Evolutionary conservation across 805 yeast species (phyloP).

Genomic region (Candida ipomoeae): DNA sequence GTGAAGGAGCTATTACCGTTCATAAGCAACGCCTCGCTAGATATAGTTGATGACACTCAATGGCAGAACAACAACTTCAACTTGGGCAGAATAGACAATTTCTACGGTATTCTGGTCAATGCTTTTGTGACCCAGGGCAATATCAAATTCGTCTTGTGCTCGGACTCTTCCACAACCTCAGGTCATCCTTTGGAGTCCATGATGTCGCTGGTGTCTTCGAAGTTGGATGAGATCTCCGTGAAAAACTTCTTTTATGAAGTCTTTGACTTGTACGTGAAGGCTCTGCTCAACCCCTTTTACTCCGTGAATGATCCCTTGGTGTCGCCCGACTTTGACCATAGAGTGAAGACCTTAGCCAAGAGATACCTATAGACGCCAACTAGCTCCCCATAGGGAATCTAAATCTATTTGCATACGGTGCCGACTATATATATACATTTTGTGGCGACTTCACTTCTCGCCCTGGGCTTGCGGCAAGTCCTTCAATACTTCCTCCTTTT

Average conservation of each 20-base stretch:
- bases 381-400: not conserved
- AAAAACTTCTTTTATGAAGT: constrained; percentile 80
- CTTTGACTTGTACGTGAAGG: constrained; percentile 84
- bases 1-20: constrained; percentile 82
- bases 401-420: not conserved
- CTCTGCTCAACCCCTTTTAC: constrained; percentile 83
- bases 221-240: constrained; percentile 62
- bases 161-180: constrained; percentile 29
- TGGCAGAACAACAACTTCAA: constrained; percentile 68
- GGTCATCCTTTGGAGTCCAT: constrained; percentile 7
- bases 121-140: constrained; percentile 88
- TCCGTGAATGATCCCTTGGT: constrained; percentile 68
- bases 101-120: constrained; percentile 76
- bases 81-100: constrained; percentile 76
- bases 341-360: constrained; percentile 66
- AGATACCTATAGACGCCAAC: constrained; percentile 53
- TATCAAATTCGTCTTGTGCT: constrained; percentile 65
- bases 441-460: not conserved
- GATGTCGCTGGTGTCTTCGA: constrained; percentile 9
- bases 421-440: not conserved
- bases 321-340: constrained; percentile 69
- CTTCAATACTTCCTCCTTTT: constrained; percentile 24
- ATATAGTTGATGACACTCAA: constrained; percentile 85
- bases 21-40: constrained; percentile 82
- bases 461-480: constrained; percentile 12